Evolutionary conservation across 2,329 filamentous ascomycete species (phyloP).

Genomic region (Sporothrix variecibatus): DNA sequence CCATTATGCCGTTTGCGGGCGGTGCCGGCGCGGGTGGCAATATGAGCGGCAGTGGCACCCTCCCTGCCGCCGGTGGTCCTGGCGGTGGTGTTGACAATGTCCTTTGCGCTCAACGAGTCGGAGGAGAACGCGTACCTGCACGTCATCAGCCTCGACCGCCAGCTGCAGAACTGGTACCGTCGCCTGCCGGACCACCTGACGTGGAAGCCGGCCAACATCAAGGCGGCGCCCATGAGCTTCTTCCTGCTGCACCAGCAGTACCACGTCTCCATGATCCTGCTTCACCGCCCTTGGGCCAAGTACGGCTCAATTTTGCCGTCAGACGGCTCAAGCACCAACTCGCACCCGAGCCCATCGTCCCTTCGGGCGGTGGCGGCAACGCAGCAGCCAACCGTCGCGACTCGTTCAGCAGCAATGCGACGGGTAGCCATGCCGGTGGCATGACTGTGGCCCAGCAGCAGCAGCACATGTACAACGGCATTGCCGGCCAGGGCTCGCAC

Average conservation of each 20-base stretch:
- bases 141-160: conserved; percentile 53
- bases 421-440: background rate
- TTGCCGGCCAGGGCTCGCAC: background rate
- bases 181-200: conserved; percentile 50
- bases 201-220: conserved; percentile 55
- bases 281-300: conserved; percentile 56
- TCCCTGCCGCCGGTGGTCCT: conserved; percentile 31
- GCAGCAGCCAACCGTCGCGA: conserved; percentile 17
- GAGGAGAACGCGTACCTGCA: conserved; percentile 53
- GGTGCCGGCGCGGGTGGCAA: background rate
- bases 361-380: background rate
- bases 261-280: conserved; percentile 53
- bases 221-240: conserved; percentile 52
- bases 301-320: conserved; percentile 45
- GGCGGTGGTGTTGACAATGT: conserved; percentile 36
- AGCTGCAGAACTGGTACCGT: conserved; percentile 57
- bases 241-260: conserved; percentile 60
- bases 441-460: conserved; percentile 1
- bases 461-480: conserved; percentile 14
- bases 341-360: conserved; percentile 38
- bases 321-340: conserved; percentile 37
- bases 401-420: conserved; percentile 19
- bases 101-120: conserved; percentile 36
- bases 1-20: conserved; percentile 19
- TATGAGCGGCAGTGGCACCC: background rate